Evolutionary conservation across 1,284 basidiomycete species (phyloP).

Genomic region (Apiotrichum porosum): DNA sequence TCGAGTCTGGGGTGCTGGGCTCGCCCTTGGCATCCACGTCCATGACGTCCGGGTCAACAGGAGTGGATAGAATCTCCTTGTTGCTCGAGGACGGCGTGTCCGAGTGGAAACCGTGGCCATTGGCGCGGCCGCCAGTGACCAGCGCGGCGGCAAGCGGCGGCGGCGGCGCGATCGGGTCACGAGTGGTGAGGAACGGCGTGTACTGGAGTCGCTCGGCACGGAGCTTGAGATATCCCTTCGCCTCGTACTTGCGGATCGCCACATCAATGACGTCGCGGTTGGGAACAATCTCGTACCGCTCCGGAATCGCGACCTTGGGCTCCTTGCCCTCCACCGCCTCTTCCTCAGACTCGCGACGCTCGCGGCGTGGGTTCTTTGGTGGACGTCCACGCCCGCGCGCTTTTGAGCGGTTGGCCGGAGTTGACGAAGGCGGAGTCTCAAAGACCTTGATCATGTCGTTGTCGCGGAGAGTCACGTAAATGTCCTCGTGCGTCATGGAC

Average conservation of each 20-base stretch:
- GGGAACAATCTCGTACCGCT: slow-evolving; percentile 73
- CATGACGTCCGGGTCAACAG: slow-evolving; percentile 5
- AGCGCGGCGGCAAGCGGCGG: not conserved
- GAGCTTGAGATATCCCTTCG: slow-evolving; percentile 74
- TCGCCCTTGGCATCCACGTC: not conserved
- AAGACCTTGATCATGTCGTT: slow-evolving; percentile 65
- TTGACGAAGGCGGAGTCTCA: not conserved
- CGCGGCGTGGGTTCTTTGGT: slow-evolving; percentile 10
- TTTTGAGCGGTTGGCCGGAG: not conserved
- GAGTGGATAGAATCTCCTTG: slow-evolving; percentile 14
- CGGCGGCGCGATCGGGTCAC: slow-evolving; percentile 7
- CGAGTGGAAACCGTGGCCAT: not conserved
- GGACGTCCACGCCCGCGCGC: slow-evolving; percentile 11
- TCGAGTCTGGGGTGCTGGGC: slow-evolving; percentile 2
- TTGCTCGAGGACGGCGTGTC: slow-evolving; percentile 6
- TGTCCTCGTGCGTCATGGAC: slow-evolving; percentile 86
- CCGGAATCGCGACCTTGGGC: slow-evolving; percentile 54
- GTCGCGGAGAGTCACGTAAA: slow-evolving; percentile 70
- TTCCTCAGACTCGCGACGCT: not conserved
- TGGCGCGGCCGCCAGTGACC: slow-evolving; percentile 1
- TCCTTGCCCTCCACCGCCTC: slow-evolving; percentile 14
- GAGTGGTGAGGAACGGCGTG: slow-evolving; percentile 77
- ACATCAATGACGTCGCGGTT: slow-evolving; percentile 67
- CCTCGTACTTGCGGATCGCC: slow-evolving; percentile 66
- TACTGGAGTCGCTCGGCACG: slow-evolving; percentile 86